Base-by-base conservation (phyloP, 1,139 yeast genomes). In the Suhomyces bolitotheri region DNA sequence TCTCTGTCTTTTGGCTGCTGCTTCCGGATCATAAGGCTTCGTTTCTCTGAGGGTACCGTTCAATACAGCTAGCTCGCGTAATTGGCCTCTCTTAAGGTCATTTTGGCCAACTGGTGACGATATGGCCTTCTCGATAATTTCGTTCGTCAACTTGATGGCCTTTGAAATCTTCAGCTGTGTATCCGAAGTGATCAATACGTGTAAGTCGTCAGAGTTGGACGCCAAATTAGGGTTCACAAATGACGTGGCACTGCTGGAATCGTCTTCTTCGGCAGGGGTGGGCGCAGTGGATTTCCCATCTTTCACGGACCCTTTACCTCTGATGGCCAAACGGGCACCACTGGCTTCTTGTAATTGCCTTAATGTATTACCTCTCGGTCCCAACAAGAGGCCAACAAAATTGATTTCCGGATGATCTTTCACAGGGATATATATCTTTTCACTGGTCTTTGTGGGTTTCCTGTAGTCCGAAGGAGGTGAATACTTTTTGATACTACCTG, bases 241-340 rank as follows among this genome's bases (percentile, higher is more conserved):
- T 25, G 64, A 56, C 2, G 53, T 38, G 5, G 51, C 40, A 10
- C 50, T 34, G 10, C 50, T 33, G 4, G 55, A 43, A 9, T 52
- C 54, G 9, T 49, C 57, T 16, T 50, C 57, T 10, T 51, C 49
- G 16, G 67, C 65, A 30, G 71, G 66, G 16, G 67, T 65, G 29
- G 71, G 66, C 3, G 73, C 69, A 7, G 71, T 61, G 41, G 72
- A 73, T 56, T 82, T 84, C 27, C 97, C 97, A 54, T 88, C 96
- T 54, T 92, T 92, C 14, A 89, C 95, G 0, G 97, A 89, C 0
- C 99, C 99, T 50, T 84, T 81, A 24, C 97, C 97, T 50, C 97
- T 70, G 25, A 90, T 84, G 2, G 90, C 94, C 43, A 90, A 81
- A 43, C 75, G 76, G 15, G 97, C 96, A 1, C 95, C 95, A 32